Base-by-base conservation (phyloP, 73 alveolate species). In the Symbiodinium natans region DNA sequence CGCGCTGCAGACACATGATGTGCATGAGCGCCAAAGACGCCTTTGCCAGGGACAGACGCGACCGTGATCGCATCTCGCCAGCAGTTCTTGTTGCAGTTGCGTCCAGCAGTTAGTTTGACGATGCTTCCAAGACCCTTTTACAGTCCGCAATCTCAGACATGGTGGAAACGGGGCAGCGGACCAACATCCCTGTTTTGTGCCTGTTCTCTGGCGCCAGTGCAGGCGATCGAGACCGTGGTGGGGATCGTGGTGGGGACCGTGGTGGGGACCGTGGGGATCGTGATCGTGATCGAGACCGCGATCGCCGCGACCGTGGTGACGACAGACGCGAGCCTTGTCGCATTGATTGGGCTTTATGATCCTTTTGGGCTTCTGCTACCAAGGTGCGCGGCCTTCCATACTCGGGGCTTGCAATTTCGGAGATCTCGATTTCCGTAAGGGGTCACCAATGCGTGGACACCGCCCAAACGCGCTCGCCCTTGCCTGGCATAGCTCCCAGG, bases 281-380 rank as follows among this genome's bases (percentile, higher is more conserved):
- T 25, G 77, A 63, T 27, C 77, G 77, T 6, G 77, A 63, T 63
- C 77, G 77, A 63, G 77, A 63, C 31, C 77, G 77, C 34, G 77
- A 63, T 63, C 77, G 77, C 25, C 31, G 77, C 7, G 77, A 63
- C 31, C 31, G 77, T 27, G 77, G 77, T 63, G 77, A 63, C 77
- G 77, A 63, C 77, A 63, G 77, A 63, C 77, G 77, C 77, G 77
- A 63, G 77, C 77, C 77, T 63, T 27, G 34, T 21, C 77, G 36
- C 34, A 21, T 1, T 10, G 13, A 46, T 46, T 46, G 59, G n/a
- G n/a, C n/a, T n/a, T n/a, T n/a, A n/a, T n/a, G n/a, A n/a, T n/a
- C n/a, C n/a, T n/a, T n/a, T n/a, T n/a, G n/a, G n/a, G n/a, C n/a
- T n/a, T n/a, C n/a, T 11, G 27, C 68, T 19, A 46, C 59, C n/a